Evolutionary conservation across 306 rosid genomes (phyloP).

Genomic region (Prinsepia uniflora): DNA sequence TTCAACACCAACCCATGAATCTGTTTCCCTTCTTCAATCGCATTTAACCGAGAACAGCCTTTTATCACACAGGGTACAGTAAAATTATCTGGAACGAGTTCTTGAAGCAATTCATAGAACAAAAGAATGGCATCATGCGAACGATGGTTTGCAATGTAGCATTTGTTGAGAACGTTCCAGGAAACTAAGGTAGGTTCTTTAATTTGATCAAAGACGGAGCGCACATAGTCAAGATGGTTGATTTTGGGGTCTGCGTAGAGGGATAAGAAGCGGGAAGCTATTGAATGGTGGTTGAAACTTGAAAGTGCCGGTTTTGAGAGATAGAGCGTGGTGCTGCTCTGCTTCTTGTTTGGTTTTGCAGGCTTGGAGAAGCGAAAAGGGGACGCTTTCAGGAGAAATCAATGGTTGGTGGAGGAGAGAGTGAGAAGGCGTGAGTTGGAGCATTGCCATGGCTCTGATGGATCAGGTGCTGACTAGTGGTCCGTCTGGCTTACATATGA

Average conservation of each 20-base stretch:
- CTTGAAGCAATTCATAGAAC: constrained; percentile 37
- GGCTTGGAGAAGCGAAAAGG: constrained; percentile 18
- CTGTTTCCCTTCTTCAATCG: constrained; percentile 48
- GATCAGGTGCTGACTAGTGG: neutral
- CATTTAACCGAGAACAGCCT: constrained; percentile 48
- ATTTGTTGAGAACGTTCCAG: constrained; percentile 46
- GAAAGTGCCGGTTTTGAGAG: constrained; percentile 42
- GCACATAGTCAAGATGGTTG: constrained; percentile 44
- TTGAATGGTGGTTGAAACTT: constrained; percentile 35
- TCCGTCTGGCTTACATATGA: neutral
- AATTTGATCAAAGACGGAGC: constrained; percentile 34
- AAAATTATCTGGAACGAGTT: constrained; percentile 36
- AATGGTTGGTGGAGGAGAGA: constrained; percentile 14
- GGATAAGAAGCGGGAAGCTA: constrained; percentile 39
- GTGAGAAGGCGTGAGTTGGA: constrained; percentile 19
- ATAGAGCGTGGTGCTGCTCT: constrained; percentile 37
- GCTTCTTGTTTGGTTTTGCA: constrained; percentile 34
- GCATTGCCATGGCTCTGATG: constrained; percentile 21
- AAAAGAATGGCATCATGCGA: constrained; percentile 42
- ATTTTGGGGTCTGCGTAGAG: constrained; percentile 46
- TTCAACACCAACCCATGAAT: constrained; percentile 48
- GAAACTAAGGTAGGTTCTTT: constrained; percentile 34
- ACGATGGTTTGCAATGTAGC: constrained; percentile 36
- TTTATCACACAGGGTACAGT: constrained; percentile 47
- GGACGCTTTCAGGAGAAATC: constrained; percentile 17